Conservation (phyloP, 306 rosid species). For the Prunus davidiana region DNA sequence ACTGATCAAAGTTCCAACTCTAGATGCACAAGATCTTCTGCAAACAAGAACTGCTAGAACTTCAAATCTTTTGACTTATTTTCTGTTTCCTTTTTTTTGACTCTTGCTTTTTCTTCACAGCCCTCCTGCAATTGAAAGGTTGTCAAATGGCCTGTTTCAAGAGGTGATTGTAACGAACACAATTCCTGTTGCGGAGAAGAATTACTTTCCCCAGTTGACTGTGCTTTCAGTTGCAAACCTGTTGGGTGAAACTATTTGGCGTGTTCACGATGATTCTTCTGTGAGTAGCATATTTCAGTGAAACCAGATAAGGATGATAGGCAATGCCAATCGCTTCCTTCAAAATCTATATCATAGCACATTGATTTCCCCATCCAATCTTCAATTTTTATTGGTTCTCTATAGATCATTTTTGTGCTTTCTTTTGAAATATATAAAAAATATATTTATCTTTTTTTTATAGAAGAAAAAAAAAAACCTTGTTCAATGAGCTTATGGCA, state of each 20-base stretch:
- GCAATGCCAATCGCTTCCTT: not conserved
- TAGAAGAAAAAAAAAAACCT: no score
- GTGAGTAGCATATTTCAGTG: conserved; percentile 89
- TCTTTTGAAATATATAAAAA: not conserved
- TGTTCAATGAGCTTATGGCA: no score
- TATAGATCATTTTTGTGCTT: not conserved
- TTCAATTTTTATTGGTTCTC: not conserved
- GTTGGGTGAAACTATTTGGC: conserved; percentile 98
- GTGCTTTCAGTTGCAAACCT: conserved; percentile 88
- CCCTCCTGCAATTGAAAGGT: conserved; percentile 91
- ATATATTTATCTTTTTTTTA: no score
- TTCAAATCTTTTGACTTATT: not conserved
- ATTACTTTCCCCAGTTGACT: conserved; percentile 87
- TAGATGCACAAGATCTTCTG: not conserved
- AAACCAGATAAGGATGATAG: conserved; percentile 1
- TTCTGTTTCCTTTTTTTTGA: not conserved
- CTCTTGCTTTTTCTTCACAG: conserved; percentile 33
- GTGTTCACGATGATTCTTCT: conserved; percentile 82
- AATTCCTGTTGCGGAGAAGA: conserved; percentile 73
- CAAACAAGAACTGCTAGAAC: not conserved
- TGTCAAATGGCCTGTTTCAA: conserved; percentile 83
- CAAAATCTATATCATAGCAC: not conserved
- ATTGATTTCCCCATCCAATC: not conserved
- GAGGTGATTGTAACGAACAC: conserved; percentile 94
- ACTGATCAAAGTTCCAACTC: not conserved